phyloP scores from a whole-genome alignment of 106 monocot species.

The Dioscorea alata region DNA sequence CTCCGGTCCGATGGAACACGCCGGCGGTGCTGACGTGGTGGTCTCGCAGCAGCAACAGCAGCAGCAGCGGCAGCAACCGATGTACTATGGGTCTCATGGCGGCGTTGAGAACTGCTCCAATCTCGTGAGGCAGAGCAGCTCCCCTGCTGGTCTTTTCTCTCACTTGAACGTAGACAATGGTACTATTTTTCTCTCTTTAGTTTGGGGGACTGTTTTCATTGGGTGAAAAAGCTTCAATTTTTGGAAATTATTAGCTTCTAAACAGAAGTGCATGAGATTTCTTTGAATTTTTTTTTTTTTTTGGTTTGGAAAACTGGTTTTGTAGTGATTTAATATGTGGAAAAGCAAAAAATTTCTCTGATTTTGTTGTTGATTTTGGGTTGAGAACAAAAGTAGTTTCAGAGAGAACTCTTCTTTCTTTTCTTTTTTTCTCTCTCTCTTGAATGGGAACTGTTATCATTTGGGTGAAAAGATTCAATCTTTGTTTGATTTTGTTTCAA shows the following conservation, averaged over 20 bases:
- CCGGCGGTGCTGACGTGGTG: not conserved
- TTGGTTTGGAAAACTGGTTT: no score
- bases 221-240: not conserved
- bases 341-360: no score
- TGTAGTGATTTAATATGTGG: no score
- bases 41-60: not conserved
- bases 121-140: slow-evolving; percentile 55
- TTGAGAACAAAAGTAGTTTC: no score
- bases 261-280: no score
- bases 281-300: no score
- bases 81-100: slow-evolving; percentile 20
- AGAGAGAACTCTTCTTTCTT: no score
- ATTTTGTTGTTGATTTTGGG: no score
- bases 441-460: not conserved
- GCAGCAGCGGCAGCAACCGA: slow-evolving; percentile 15
- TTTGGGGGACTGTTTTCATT: not conserved
- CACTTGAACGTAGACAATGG: slow-evolving; percentile 43
- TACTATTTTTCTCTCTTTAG: slow-evolving; percentile 7
- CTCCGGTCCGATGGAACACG: slow-evolving; percentile 3
- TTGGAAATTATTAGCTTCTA: no score
- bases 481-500: not conserved
- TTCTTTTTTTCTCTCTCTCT: no score
- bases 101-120: slow-evolving; percentile 8
- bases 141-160: slow-evolving; percentile 51
- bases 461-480: not conserved